Evolutionary conservation across 73 alveolate species (phyloP).

Genomic region (Stentor coeruleus): DNA sequence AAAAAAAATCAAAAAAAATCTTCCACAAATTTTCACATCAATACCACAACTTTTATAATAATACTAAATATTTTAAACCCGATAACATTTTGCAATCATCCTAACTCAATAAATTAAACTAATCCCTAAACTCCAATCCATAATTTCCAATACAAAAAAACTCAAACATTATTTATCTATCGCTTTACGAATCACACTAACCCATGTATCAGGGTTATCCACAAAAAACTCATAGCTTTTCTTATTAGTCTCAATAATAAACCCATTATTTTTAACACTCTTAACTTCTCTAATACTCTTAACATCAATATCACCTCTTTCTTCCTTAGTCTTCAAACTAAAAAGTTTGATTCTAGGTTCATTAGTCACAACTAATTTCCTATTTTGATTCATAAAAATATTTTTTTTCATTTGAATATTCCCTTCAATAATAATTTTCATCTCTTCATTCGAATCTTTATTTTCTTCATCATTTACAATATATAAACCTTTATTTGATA

Average conservation of each 20-base stretch:
- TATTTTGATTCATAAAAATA: constrained; percentile 13
- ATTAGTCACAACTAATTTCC: constrained; percentile 33
- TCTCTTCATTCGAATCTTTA: neutral
- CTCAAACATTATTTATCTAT: too few species aligned
- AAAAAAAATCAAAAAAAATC: too few species aligned
- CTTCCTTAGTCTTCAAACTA: constrained; percentile 11
- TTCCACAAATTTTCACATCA: too few species aligned
- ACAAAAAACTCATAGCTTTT: constrained; percentile 29
- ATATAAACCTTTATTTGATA: neutral
- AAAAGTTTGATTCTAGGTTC: constrained; percentile 44
- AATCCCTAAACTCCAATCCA: too few species aligned
- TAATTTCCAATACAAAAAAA: too few species aligned
- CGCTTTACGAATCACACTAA: constrained; percentile 24
- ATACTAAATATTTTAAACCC: too few species aligned
- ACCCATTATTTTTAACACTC: constrained; percentile 29
- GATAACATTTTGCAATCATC: too few species aligned
- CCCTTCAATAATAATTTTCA: neutral
- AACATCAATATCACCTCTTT: constrained; percentile 32
- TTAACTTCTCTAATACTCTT: too few species aligned
- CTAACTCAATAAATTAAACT: too few species aligned
- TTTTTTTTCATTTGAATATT: neutral
- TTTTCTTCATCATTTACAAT: neutral
- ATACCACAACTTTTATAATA: too few species aligned
- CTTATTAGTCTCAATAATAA: constrained; percentile 32
- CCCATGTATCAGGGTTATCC: constrained; percentile 32